Evolutionary conservation across 2,329 filamentous ascomycete genomes (phyloP).

Genomic region (Xylariaceae sp.): DNA sequence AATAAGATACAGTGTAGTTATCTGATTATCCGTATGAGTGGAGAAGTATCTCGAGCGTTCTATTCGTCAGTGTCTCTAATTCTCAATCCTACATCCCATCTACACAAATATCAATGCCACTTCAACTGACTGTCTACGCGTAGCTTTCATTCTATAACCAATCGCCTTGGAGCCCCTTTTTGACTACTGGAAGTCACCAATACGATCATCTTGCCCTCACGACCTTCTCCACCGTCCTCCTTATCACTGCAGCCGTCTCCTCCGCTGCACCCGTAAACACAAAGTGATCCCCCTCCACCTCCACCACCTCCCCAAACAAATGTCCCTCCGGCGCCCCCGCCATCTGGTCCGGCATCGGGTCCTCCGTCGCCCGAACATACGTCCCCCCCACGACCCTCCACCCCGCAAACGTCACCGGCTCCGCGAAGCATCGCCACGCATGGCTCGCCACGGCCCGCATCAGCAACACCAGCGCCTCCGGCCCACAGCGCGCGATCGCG

Average conservation of each 20-base stretch:
- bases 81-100: too few relatives aligned
- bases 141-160: too few relatives aligned
- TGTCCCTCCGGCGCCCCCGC: conserved; percentile 10
- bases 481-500: conserved; percentile 5
- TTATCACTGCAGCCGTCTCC: conserved; percentile 9
- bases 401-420: conserved; percentile 8
- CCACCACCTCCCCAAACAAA: conserved; percentile 12
- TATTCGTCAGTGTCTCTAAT: too few relatives aligned
- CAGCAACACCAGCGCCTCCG: conserved; percentile 7
- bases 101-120: too few relatives aligned
- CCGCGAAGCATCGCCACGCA: conserved; percentile 7
- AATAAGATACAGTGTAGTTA: too few relatives aligned
- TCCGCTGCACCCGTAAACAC: conserved; percentile 8
- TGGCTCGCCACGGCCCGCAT: conserved; percentile 7
- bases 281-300: conserved; percentile 13
- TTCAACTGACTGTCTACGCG: too few relatives aligned
- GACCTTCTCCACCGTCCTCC: conserved; percentile 7
- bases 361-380: conserved; percentile 8
- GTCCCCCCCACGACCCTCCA: conserved; percentile 13
- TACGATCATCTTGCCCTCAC: not conserved
- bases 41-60: too few relatives aligned
- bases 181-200: too few relatives aligned
- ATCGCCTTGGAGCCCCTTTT: too few relatives aligned
- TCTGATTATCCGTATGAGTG: too few relatives aligned
- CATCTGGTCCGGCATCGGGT: conserved; percentile 12